Conservation (phyloP, 2,329 filamentous ascomycete genomes). For the Nigrospora sphaerica region DNA sequence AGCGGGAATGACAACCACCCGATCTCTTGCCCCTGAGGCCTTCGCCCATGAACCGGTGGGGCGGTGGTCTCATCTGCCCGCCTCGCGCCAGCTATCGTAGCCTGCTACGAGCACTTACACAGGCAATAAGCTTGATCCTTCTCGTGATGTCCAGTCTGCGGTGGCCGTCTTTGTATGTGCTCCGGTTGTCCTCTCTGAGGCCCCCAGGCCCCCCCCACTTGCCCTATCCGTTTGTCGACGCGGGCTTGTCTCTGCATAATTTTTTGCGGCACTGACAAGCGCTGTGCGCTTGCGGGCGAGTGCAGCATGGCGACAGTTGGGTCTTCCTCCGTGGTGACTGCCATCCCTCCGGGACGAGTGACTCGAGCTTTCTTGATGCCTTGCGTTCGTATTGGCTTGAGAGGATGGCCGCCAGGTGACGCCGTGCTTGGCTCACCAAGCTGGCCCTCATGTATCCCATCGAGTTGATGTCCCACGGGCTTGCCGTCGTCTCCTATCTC, state of each 20-base stretch:
- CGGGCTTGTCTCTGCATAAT: conserved; percentile 16
- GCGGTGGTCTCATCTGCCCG: conserved; percentile 10
- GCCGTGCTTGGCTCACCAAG: too few species aligned
- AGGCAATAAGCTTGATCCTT: conserved; percentile 11
- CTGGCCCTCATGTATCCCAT: too few species aligned
- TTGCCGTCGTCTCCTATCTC: too few species aligned
- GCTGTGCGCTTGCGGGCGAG: conserved; percentile 23
- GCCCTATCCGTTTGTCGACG: conserved; percentile 22
- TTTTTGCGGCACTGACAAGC: conserved; percentile 14
- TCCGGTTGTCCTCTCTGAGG: conserved; percentile 12
- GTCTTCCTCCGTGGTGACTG: conserved; percentile 21
- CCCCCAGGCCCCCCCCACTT: conserved; percentile 15
- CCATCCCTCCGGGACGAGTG: conserved; percentile 22
- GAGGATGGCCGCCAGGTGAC: not conserved
- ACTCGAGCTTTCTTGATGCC: conserved; percentile 28
- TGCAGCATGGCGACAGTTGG: conserved; percentile 28
- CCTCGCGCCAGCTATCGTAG: conserved; percentile 5
- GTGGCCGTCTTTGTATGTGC: conserved; percentile 8
- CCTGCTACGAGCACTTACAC: conserved; percentile 9
- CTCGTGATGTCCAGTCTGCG: conserved; percentile 3
- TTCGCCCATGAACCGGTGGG: conserved; percentile 19
- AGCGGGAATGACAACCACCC: too few species aligned
- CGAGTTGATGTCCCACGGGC: too few species aligned
- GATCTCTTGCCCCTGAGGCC: too few species aligned
- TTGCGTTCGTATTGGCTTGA: not conserved